Evolutionary conservation across 139 green algal species (phyloP), one percentile per base, ranked within the genome.

Genomic region (Closterium sp.): DNA sequence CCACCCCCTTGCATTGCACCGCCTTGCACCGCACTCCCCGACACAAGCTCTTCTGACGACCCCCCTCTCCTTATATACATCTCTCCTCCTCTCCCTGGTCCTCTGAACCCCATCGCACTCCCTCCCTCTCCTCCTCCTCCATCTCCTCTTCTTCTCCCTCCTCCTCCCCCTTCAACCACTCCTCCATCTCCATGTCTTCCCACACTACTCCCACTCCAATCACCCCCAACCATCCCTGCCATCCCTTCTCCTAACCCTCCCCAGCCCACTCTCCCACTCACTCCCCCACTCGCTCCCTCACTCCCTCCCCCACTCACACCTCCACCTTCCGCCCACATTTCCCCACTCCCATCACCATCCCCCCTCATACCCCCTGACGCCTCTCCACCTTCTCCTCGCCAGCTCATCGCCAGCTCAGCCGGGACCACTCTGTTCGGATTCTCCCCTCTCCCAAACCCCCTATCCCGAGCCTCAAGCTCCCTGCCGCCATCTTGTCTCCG

Each of bases 261-360:
- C 62, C 62, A 24, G 17, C 62, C 62, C 19, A 79, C 13, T 79
- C 62, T 27, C 62, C 17, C 19, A 22, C 62, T 24, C 62, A 19
- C 19, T 27, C 19, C 11, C 62, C 11, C 62, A 79, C 62, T 79
- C 62, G 27, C 62, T 79, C 62, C 19, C 62, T 79, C 13, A 73
- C 50, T 73, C 50, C 4, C 45, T 70, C 45, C 11, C 45, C 45
- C 50, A 70, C 50, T 70, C 50, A 70, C 62, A 27, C 62, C 2
- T 13, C 2, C 62, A 79, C 62, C 27, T 4, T 24, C 62, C 62
- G 91, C 73, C 32, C 90, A 92, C 24, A 92, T 21, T n/a, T 70
- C 90, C 9, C 90, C 90, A 62, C 90, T 24, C 45, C 90, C 90
- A 79, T 85, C 90, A 4, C 90, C 90, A n/a, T 91, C 30, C 90